phyloP scores from a whole-genome alignment of 148 eudicot species.

The Vaccinium macrocarpon region DNA sequence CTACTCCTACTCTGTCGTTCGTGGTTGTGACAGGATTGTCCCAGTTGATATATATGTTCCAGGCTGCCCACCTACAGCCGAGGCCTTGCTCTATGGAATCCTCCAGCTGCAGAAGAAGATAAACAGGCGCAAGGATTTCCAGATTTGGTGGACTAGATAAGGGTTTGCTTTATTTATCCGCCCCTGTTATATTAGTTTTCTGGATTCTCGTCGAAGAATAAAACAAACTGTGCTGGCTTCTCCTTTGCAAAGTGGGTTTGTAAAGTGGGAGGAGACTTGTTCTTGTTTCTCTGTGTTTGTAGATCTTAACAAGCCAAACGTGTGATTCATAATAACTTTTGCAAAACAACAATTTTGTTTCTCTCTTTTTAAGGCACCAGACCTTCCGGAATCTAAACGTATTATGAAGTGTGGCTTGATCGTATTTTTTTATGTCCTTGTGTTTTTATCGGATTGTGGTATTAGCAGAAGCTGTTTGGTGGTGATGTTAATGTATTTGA shows the following conservation, averaged over 20 bases:
- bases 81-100: constrained; percentile 58
- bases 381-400: background rate
- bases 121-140: constrained; percentile 94
- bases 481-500: background rate
- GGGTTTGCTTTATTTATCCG: background rate
- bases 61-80: constrained; percentile 16
- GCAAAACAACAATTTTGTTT: background rate
- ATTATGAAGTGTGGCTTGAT: background rate
- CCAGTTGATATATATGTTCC: constrained; percentile 25
- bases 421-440: background rate
- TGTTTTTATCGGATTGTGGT: background rate
- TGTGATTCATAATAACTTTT: background rate
- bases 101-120: constrained; percentile 97
- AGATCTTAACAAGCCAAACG: background rate
- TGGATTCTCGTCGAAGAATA: constrained; percentile 13
- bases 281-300: background rate
- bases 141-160: constrained; percentile 91
- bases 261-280: background rate
- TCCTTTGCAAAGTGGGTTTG: constrained; percentile 48
- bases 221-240: constrained; percentile 58
- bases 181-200: background rate
- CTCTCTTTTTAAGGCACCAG: background rate
- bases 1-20: constrained; percentile 78
- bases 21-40: constrained; percentile 16
- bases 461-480: background rate